Percentiles rank a stretch among this genome's conserved stretches.
Evolutionary conservation across 2,329 filamentous ascomycete genomes (phyloP).

Genomic region (Botrytis cinerea): DNA sequence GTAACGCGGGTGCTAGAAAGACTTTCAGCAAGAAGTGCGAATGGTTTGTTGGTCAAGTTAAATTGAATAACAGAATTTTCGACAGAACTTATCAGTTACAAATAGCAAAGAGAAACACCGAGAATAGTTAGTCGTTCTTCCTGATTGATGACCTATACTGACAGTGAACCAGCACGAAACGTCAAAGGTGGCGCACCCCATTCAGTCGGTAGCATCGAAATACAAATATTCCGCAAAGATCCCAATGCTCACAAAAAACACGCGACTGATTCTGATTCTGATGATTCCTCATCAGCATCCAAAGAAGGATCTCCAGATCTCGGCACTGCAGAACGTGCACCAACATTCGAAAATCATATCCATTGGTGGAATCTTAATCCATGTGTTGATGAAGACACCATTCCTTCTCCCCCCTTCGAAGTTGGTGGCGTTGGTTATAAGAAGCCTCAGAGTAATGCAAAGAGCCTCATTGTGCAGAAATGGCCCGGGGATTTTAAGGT

Average conservation of each 20-base stretch:
- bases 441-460: conserved; percentile 12
- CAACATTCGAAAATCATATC: conserved; percentile 28
- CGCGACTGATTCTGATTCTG: background rate
- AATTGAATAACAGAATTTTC: background rate
- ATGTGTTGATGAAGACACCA: conserved; percentile 18
- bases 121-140: conserved; percentile 22
- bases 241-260: background rate
- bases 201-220: conserved; percentile 23
- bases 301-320: background rate
- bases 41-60: background rate
- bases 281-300: conserved; percentile 4
- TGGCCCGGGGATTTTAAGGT: conserved; percentile 28
- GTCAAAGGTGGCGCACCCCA: conserved; percentile 6
- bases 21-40: conserved; percentile 9
- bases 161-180: conserved; percentile 3
- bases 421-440: conserved; percentile 28
- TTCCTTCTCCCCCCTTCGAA: conserved; percentile 30
- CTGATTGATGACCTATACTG: background rate
- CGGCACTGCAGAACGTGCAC: conserved; percentile 23
- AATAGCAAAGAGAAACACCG: conserved; percentile 25
- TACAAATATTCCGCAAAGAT: conserved; percentile 26
- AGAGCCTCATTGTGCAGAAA: conserved; percentile 26
- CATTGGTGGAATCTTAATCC: conserved; percentile 31
- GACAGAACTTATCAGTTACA: conserved; percentile 25
- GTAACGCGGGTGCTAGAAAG: conserved; percentile 3